A percentile compares a stretch with the other conserved stretches of the same genome.
These are phyloP conservation scores for Colletotrichum orchidophilum DNA, from an alignment of 2,329 filamentous ascomycete genomes.

Conservation along the genomic window DNA sequence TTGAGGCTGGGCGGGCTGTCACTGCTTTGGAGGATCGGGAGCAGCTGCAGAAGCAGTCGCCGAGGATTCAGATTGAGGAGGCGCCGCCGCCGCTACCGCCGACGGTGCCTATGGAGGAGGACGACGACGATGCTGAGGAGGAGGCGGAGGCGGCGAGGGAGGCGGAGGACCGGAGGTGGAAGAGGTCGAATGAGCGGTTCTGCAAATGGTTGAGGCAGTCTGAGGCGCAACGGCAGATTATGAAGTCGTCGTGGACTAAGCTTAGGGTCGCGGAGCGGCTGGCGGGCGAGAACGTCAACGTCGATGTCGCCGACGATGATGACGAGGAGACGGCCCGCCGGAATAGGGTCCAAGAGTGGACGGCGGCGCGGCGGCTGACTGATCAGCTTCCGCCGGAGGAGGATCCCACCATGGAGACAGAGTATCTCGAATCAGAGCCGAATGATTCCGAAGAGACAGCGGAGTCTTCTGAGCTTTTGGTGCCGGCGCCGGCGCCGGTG, in stretches of 20 bases:
- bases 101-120: neutral
- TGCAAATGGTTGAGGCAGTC: constrained; percentile 28
- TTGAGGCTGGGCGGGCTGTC: constrained; percentile 19
- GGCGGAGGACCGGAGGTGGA: constrained; percentile 6
- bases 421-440: constrained; percentile 11
- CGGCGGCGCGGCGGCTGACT: constrained; percentile 17
- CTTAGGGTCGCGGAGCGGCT: constrained; percentile 26
- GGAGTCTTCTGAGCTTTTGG: neutral
- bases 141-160: neutral
- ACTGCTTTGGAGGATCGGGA: constrained; percentile 17
- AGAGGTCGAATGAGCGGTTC: constrained; percentile 27
- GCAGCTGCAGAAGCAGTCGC: neutral
- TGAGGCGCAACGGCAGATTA: constrained; percentile 30
- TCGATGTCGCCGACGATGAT: neutral
- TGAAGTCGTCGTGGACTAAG: constrained; percentile 33
- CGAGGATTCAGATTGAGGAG: neutral
- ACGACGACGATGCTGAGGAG: neutral
- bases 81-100: neutral
- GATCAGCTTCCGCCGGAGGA: constrained; percentile 24
- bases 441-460: neutral
- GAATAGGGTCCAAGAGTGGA: constrained; percentile 22
- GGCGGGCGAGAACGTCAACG: neutral
- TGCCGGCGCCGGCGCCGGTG: neutral
- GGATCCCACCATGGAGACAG: constrained; percentile 19
- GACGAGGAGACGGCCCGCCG: constrained; percentile 17